Conservation (phyloP, 129 eudicot species). For the Smallanthus sonchifolius region DNA sequence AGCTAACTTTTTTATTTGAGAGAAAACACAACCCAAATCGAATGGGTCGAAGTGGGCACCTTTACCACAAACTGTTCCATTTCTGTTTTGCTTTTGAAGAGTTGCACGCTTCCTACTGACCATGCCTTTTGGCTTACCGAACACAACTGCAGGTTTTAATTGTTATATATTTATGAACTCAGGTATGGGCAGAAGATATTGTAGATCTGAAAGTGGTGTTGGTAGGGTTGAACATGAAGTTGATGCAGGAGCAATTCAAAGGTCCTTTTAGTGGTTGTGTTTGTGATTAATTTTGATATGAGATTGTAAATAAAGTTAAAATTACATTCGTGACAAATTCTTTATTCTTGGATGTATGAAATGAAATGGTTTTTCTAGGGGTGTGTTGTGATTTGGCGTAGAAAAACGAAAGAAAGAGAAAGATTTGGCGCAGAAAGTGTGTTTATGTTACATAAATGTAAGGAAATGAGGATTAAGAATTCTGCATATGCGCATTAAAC, state of each 20-base stretch:
- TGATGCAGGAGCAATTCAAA: conserved; percentile 1
- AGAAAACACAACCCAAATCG: not conserved
- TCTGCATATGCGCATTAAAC: too few species aligned
- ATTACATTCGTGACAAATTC: conserved; percentile 23
- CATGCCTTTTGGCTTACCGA: not conserved
- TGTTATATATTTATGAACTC: conserved; percentile 20
- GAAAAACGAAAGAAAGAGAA: too few species aligned
- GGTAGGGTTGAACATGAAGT: conserved; percentile 5
- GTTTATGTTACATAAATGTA: too few species aligned
- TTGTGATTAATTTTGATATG: conserved; percentile 26
- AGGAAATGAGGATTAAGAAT: too few species aligned
- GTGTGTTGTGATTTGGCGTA: too few species aligned
- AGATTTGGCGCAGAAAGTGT: too few species aligned
- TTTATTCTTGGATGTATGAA: conserved; percentile 22
- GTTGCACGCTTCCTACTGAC: not conserved
- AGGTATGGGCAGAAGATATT: not conserved
- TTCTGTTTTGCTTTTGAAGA: not conserved
- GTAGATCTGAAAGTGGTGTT: not conserved
- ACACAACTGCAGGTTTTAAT: not conserved
- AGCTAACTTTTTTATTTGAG: not conserved
- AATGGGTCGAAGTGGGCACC: not conserved
- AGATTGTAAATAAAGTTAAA: conserved; percentile 27
- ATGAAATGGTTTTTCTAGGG: not conserved
- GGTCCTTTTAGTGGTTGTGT: not conserved
- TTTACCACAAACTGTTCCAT: not conserved